These are phyloP conservation scores for Trichosanthes truncata DNA, from an alignment of 306 rosid genomes.

Conservation along the genomic window DNA sequence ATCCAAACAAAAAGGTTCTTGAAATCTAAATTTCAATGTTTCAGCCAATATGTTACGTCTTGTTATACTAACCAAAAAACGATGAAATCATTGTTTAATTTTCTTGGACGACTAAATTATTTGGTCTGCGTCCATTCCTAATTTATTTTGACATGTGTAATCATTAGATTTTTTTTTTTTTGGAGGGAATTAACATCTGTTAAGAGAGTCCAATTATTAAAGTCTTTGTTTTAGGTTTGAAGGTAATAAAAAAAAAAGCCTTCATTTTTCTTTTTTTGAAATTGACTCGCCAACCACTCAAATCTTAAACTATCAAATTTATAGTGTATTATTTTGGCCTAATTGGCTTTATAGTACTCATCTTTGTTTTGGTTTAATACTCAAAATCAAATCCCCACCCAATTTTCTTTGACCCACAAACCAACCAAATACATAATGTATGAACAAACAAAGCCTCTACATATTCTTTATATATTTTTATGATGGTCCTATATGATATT, in stretches of 20 bases:
- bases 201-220: neutral
- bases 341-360: neutral
- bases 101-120: neutral
- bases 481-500: neutral
- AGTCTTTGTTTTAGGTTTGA: neutral
- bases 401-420: neutral
- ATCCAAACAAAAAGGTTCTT: too few species aligned
- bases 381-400: neutral
- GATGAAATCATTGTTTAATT: neutral
- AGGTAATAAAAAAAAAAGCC: neutral
- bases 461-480: too few species aligned
- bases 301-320: neutral
- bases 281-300: neutral
- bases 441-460: neutral
- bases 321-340: neutral
- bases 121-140: neutral
- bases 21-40: too few species aligned
- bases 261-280: neutral
- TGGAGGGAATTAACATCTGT: neutral
- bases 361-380: neutral
- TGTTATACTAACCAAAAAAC: too few species aligned
- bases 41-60: too few species aligned
- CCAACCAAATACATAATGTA: neutral
- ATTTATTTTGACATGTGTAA: neutral
- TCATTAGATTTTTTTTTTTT: neutral